Conservation (phyloP, 2,329 filamentous ascomycete species). For the Botrytis aclada region DNA sequence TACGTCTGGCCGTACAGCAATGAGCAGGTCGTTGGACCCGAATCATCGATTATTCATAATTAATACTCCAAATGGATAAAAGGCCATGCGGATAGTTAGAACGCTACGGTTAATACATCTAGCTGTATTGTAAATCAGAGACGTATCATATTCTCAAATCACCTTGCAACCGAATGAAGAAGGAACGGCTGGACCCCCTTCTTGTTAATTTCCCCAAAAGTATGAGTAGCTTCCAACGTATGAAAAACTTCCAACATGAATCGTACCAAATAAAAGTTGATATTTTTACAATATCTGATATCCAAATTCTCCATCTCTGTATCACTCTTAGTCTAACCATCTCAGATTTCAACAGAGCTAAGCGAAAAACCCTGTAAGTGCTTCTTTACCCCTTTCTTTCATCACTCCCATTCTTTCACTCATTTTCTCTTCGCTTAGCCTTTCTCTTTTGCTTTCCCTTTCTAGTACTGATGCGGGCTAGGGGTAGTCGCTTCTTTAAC, state of each 20-base stretch:
- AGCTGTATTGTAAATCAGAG: not conserved
- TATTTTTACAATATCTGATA: not conserved
- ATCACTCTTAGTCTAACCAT: no score
- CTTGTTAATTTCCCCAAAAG: fast-evolving
- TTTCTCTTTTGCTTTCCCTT: no score
- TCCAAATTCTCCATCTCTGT: not conserved
- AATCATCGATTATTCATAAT: not conserved
- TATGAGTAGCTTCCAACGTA: not conserved
- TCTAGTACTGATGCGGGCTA: no score
- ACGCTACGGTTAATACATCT: not conserved
- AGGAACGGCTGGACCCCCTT: not conserved
- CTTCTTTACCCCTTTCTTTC: not conserved
- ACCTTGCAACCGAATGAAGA: fast-evolving
- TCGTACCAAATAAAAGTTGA: fast-evolving
- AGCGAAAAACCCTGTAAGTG: no score
- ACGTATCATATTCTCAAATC: not conserved
- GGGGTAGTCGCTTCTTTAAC: no score
- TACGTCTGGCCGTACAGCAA: not conserved
- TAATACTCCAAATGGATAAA: not conserved
- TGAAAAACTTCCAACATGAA: not conserved
- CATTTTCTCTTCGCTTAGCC: not conserved
- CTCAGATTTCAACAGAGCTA: no score
- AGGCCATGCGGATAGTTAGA: fast-evolving
- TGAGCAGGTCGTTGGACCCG: not conserved
- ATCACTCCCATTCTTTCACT: no score